A percentile compares a stretch with the other conserved stretches of the same genome.
phyloP scores from a whole-genome alignment of 1,284 basidiomycete species.

The Farysia itapuensis region DNA sequence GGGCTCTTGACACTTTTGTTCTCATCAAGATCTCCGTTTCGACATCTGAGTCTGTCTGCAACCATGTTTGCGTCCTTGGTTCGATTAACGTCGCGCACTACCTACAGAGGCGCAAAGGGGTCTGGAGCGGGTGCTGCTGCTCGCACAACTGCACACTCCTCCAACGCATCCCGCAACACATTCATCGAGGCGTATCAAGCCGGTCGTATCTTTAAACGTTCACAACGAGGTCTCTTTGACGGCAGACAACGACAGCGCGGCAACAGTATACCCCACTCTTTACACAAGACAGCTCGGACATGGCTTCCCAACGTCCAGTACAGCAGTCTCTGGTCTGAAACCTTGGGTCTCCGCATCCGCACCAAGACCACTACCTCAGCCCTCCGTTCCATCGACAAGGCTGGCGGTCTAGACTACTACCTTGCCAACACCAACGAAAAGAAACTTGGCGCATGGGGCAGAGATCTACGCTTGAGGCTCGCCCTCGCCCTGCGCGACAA shows the following conservation, averaged over 20 bases:
- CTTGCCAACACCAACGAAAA: conserved; percentile 41
- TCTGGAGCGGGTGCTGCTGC: conserved; percentile 51
- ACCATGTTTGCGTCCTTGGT: conserved; percentile 53
- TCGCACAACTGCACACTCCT: conserved; percentile 51
- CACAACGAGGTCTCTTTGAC: conserved; percentile 57
- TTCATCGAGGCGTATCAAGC: conserved; percentile 12
- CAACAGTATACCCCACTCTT: conserved; percentile 54
- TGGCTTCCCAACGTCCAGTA: conserved; percentile 56
- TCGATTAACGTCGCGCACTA: conserved; percentile 54
- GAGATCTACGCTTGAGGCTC: conserved; percentile 34
- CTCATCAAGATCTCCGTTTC: too few relatives aligned
- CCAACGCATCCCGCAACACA: conserved; percentile 49
- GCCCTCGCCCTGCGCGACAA: conserved; percentile 22
- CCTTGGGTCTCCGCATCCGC: conserved; percentile 25
- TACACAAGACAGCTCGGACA: conserved; percentile 52
- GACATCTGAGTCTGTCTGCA: neutral
- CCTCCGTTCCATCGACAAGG: conserved; percentile 50
- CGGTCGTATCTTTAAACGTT: conserved; percentile 52
- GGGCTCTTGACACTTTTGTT: too few relatives aligned
- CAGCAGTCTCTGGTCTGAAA: conserved; percentile 39
- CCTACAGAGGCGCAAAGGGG: conserved; percentile 52
- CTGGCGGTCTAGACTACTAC: conserved; percentile 54
- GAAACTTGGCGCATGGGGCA: conserved; percentile 50
- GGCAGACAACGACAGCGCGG: conserved; percentile 52
- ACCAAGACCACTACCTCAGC: conserved; percentile 39